A percentile compares a stretch with the other conserved stretches of the same genome.
phyloP scores from a whole-genome alignment of 2,329 filamentous ascomycete genomes.

The Diplodia mutila region DNA sequence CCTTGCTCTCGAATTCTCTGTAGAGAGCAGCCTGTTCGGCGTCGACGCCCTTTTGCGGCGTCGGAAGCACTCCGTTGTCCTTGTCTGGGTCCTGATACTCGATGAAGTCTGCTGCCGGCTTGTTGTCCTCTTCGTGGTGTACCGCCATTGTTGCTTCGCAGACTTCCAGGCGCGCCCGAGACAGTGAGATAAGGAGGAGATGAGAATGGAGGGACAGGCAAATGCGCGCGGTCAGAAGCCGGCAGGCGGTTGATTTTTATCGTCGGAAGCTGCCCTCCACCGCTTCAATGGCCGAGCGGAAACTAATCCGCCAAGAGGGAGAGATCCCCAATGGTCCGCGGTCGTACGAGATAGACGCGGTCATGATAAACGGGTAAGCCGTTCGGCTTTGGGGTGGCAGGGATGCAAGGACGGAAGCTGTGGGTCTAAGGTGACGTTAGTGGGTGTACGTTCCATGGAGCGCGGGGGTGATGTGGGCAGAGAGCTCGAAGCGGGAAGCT shows the following conservation, averaged over 20 bases:
- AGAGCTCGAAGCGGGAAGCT: too few species aligned
- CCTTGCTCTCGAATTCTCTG: conserved; percentile 13
- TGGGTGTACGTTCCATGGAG: too few species aligned
- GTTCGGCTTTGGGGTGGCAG: background rate
- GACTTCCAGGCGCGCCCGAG: too few species aligned
- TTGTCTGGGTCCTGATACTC: conserved; percentile 13
- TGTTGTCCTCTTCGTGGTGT: conserved; percentile 4
- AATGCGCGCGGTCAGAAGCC: background rate
- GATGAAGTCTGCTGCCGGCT: conserved; percentile 15
- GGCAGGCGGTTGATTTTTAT: background rate
- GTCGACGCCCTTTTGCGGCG: conserved; percentile 12
- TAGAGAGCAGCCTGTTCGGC: conserved; percentile 16
- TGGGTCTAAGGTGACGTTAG: background rate
- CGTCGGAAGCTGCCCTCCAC: conserved; percentile 3
- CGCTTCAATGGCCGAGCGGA: background rate
- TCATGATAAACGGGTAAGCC: conserved; percentile 4
- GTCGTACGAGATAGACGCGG: conserved; percentile 6
- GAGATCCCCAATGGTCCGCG: background rate
- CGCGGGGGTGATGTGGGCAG: too few species aligned
- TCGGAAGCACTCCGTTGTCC: background rate
- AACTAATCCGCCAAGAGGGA: conserved; percentile 10
- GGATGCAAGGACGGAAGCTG: background rate
- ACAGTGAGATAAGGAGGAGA: too few species aligned
- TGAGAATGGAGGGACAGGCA: background rate
- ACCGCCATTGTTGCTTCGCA: background rate